Evolutionary conservation across 2,329 filamentous ascomycete genomes (phyloP), one percentile per base, ranked within the genome.

Genomic region (Penicillium vulpinum): DNA sequence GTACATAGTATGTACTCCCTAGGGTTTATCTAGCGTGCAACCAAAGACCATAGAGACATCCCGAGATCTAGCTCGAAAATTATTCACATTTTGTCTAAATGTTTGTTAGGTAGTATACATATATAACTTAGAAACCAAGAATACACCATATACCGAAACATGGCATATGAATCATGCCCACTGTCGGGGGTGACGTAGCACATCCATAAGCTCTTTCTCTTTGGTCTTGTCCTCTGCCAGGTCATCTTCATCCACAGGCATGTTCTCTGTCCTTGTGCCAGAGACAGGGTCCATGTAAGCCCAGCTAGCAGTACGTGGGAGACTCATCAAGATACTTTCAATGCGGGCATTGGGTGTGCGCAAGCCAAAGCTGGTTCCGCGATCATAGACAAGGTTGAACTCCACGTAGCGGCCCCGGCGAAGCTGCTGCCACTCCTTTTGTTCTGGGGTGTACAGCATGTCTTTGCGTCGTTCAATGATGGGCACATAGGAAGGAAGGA

Each of bases 351-450:
- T 91, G 0, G 94, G 94, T 0, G 93, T 96, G 70, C 94, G 94
- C 62, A 99, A 79, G 1, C 94, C 94, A 75, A 99, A 99, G 8
- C 90, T 88, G 2, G 94, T 99, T 3, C 94, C 94, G 26, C 94
- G 86, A 78, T 99, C 94, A 77, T 99, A 92, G 54, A 99, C 91
- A 36, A 99, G 83, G 77, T 99, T 99, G 77, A 99, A 99, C 77
- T 99, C 94, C 61, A 99, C 94, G 73, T 99, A 99, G 68, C 92
- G 84, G n/a, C 94, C 94, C 63, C 94, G 82, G 48, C 94, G 85
- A 61, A 99, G 82, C 79, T 97, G 94, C 79, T 99, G 94, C 94
- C 94, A 99, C 63, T 90, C 86, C 80, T 96, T 97, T 78, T 97
- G 90, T 65, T 87, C 82, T 46, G 89, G 88, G 0, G 86, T 92